These are phyloP conservation scores for Lantana camara DNA, from an alignment of 257 asterid species.

Conservation along the genomic window DNA sequence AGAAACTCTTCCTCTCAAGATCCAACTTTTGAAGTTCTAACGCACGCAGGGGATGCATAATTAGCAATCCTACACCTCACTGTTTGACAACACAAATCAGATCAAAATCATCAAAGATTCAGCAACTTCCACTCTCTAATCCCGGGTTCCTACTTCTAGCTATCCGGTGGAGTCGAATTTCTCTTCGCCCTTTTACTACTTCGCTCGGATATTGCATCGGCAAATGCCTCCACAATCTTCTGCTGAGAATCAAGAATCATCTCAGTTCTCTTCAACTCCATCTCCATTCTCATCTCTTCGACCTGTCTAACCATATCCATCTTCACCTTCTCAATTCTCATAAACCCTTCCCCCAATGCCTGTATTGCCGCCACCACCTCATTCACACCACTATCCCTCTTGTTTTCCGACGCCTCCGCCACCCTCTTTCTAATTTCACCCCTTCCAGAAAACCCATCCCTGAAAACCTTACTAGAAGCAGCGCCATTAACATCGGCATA, in stretches of 20 bases:
- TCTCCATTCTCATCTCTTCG: conserved; percentile 91
- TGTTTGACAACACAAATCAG: not conserved
- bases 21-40: no score
- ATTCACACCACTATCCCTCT: conserved; percentile 40
- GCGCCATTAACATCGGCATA: conserved; percentile 22
- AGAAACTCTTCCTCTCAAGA: not conserved
- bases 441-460: conserved; percentile 38
- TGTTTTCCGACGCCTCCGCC: conserved; percentile 26
- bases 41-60: conserved; percentile 9
- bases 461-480: conserved; percentile 29
- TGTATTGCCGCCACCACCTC: conserved; percentile 71
- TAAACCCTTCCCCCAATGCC: conserved; percentile 82
- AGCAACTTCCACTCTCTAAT: not conserved
- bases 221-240: conserved; percentile 76
- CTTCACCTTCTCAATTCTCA: conserved; percentile 87
- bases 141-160: conserved; percentile 12
- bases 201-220: conserved; percentile 56
- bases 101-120: no score
- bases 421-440: conserved; percentile 34
- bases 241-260: conserved; percentile 91
- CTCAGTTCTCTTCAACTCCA: conserved; percentile 97
- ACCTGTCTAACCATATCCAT: conserved; percentile 87
- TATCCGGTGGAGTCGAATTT: conserved; percentile 39
- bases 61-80: conserved; percentile 4
- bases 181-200: conserved; percentile 57